phyloP scores from a whole-genome alignment of 116 monocot genomes.

The Posidonia oceanica region DNA sequence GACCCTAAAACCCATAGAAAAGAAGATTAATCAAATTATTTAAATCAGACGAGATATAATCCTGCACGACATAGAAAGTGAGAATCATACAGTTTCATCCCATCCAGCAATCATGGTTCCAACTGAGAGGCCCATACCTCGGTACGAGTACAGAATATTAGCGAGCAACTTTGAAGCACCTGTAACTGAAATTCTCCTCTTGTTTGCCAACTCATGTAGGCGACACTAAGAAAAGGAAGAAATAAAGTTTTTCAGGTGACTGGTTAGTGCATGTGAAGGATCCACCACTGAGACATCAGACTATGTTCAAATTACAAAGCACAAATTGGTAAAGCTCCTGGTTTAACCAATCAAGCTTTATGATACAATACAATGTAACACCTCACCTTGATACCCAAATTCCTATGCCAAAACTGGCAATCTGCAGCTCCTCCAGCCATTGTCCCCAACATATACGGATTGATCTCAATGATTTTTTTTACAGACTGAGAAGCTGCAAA shows the following conservation, averaged over 20 bases:
- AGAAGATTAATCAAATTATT: conserved; percentile 1
- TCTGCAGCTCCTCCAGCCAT: conserved; percentile 96
- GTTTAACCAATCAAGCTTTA: background rate
- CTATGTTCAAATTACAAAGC: no score
- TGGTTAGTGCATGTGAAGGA: no score
- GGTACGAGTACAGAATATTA: conserved; percentile 78
- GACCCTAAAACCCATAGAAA: conserved; percentile 32
- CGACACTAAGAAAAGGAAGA: conserved; percentile 32
- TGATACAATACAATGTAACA: background rate
- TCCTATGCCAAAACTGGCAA: conserved; percentile 88
- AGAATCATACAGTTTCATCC: conserved; percentile 65
- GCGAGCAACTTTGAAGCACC: conserved; percentile 85
- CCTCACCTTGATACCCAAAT: conserved; percentile 62
- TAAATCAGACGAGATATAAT: background rate
- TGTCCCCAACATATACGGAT: conserved; percentile 85
- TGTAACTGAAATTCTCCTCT: conserved; percentile 74
- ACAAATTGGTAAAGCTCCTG: background rate
- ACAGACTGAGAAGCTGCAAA: conserved; percentile 64
- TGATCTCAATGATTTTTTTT: conserved; percentile 92
- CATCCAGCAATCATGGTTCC: conserved; percentile 98
- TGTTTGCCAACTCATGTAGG: conserved; percentile 78
- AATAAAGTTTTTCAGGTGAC: no score
- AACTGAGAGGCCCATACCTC: conserved; percentile 84
- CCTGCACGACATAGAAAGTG: background rate
- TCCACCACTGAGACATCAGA: no score